These are phyloP conservation scores for Fusarium piperis DNA, from an alignment of 2,329 filamentous ascomycete species.

Conservation along the genomic window DNA sequence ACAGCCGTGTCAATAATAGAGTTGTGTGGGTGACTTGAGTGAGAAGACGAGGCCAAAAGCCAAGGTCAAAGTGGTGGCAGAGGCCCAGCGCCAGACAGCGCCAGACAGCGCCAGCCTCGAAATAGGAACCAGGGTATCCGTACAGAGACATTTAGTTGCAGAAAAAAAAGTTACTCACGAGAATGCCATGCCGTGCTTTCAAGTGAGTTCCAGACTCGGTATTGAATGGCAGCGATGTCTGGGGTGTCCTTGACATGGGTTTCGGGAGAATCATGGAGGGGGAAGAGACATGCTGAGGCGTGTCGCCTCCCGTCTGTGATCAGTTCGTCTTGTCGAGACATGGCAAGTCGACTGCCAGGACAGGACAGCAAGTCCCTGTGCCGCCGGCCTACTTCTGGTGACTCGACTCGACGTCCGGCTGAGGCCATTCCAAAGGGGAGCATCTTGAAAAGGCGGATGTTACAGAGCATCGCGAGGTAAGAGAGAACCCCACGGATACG, in stretches of 20 bases:
- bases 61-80: slow-evolving; percentile 10
- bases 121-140: slow-evolving; percentile 14
- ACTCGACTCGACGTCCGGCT: slow-evolving; percentile 1
- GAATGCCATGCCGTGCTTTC: slow-evolving; percentile 17
- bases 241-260: slow-evolving; percentile 29
- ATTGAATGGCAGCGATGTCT: slow-evolving; percentile 23
- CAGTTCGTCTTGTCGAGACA: neutral
- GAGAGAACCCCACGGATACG: slow-evolving; percentile 10
- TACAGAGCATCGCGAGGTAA: slow-evolving; percentile 6
- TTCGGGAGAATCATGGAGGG: slow-evolving; percentile 27
- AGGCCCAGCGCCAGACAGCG: slow-evolving; percentile 33
- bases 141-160: slow-evolving; percentile 5
- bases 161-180: slow-evolving; percentile 31
- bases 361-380: neutral
- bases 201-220: slow-evolving; percentile 33
- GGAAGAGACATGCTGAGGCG: slow-evolving; percentile 31
- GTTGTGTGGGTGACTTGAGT: slow-evolving; percentile 4
- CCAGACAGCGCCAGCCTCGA: slow-evolving; percentile 29
- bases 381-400: neutral
- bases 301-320: slow-evolving; percentile 23
- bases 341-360: neutral
- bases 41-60: slow-evolving; percentile 22
- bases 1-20: slow-evolving; percentile 15
- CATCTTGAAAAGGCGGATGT: slow-evolving; percentile 28
- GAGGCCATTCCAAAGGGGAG: neutral